Percentiles rank a stretch among this genome's conserved stretches.
Conservation (phyloP, 768 basidiomycete species). For the Russula brevipes region DNA sequence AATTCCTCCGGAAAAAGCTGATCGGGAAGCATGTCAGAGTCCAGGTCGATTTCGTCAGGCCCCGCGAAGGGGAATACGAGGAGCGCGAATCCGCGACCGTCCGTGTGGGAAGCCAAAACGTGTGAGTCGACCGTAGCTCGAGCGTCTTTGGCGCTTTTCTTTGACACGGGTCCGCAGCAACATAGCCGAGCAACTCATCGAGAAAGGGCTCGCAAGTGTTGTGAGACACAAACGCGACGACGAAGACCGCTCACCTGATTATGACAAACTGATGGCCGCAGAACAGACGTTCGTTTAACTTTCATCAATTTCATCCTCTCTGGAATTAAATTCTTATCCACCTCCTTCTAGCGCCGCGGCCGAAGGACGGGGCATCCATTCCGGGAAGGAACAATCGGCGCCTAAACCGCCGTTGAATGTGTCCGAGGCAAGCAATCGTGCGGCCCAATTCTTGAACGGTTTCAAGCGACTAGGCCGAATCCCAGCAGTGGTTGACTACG, state of each 20-base stretch:
- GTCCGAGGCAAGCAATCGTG: slow-evolving; percentile 77
- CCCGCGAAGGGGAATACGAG: slow-evolving; percentile 88
- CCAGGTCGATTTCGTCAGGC: slow-evolving; percentile 85
- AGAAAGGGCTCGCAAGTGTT: slow-evolving; percentile 85
- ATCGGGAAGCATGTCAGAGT: slow-evolving; percentile 86
- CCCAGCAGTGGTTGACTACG: slow-evolving; percentile 86
- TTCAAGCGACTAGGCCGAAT: slow-evolving; percentile 88
- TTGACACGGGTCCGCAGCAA: slow-evolving; percentile 50
- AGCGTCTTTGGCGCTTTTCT: background rate
- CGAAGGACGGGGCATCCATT: slow-evolving; percentile 82
- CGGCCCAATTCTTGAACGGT: slow-evolving; percentile 79
- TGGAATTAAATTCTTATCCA: slow-evolving; percentile 2
- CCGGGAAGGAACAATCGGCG: slow-evolving; percentile 79
- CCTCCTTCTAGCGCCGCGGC: slow-evolving; percentile 55
- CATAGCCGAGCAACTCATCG: slow-evolving; percentile 87
- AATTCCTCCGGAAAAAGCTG: slow-evolving; percentile 86
- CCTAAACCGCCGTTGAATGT: slow-evolving; percentile 84
- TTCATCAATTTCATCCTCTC: background rate
- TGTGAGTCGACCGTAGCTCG: slow-evolving; percentile 44
- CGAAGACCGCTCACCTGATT: slow-evolving; percentile 92
- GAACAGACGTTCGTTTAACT: slow-evolving; percentile 70
- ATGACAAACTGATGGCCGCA: slow-evolving; percentile 92
- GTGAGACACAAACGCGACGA: slow-evolving; percentile 93
- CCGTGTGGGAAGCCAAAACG: slow-evolving; percentile 73
- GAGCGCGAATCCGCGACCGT: slow-evolving; percentile 90